phyloP scores from a whole-genome alignment of 192 early-diverging fungal species.

The Podila minutissima region DNA sequence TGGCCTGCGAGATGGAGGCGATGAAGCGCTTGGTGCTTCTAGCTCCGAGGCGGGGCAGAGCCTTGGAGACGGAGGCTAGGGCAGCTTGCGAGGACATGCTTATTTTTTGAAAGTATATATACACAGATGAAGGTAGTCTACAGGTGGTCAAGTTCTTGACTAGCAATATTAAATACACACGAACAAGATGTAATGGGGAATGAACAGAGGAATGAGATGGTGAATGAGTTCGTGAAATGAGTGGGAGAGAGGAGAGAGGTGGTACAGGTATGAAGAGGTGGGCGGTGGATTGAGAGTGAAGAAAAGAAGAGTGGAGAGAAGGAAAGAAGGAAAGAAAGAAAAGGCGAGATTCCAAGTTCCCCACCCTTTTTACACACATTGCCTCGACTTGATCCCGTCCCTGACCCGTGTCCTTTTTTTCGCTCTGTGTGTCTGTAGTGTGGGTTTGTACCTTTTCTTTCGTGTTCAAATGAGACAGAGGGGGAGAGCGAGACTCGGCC shows the following conservation, averaged over 20 bases:
- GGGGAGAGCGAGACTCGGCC: no score
- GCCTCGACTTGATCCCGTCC: no score
- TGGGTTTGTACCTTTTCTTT: no score
- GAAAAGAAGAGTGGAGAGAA: background rate
- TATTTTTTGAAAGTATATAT: slow-evolving; percentile 3
- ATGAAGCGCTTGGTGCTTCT: slow-evolving; percentile 4
- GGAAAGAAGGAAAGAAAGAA: background rate
- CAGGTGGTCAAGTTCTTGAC: background rate
- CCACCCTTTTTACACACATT: no score
- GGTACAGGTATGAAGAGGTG: background rate
- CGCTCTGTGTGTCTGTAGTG: no score
- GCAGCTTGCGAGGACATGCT: slow-evolving; percentile 36
- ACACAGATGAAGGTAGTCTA: background rate
- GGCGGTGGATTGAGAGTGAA: background rate
- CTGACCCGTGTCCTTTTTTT: no score
- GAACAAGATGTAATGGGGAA: slow-evolving; percentile 15
- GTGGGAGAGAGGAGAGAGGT: background rate
- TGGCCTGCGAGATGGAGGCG: slow-evolving; percentile 15
- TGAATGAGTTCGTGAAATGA: background rate
- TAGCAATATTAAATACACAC: background rate
- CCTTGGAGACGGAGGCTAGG: slow-evolving; percentile 37
- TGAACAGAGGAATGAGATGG: background rate
- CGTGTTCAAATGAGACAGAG: no score
- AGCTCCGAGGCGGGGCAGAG: slow-evolving; percentile 34
- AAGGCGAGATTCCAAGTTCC: slow-evolving; percentile 1